Evolutionary conservation across 2,329 filamentous ascomycete genomes (phyloP).

Genomic region (Alternaria triticimaculans): DNA sequence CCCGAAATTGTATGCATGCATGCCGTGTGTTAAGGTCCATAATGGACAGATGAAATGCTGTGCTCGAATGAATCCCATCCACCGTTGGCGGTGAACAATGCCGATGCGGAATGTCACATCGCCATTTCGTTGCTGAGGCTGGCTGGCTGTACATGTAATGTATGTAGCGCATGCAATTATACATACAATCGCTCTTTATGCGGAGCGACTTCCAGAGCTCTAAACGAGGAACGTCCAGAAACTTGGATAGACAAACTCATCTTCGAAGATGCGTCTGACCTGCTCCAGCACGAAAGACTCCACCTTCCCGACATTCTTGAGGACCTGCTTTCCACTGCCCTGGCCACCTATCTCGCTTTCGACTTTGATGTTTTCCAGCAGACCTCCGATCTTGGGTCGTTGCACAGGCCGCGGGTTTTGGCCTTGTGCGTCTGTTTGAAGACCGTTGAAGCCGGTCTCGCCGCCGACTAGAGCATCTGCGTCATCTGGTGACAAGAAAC

Average conservation of each 20-base stretch:
- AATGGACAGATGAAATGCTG: conserved; percentile 21
- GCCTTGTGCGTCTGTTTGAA: conserved; percentile 32
- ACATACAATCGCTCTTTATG: not conserved
- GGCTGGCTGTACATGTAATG: not conserved
- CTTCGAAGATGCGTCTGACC: conserved; percentile 95
- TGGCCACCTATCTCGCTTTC: conserved; percentile 97
- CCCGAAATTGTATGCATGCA: conserved; percentile 37
- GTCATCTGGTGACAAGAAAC: conserved; percentile 92
- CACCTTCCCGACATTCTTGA: conserved; percentile 99
- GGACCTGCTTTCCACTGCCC: conserved; percentile 87
- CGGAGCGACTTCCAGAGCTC: not conserved
- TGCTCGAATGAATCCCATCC: conserved; percentile 5
- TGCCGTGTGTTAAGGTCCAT: conserved; percentile 32
- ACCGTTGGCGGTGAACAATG: conserved; percentile 3
- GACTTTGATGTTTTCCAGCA: conserved; percentile 91
- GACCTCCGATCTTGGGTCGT: conserved; percentile 67
- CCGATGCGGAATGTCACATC: conserved; percentile 6
- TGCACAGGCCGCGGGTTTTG: conserved; percentile 35
- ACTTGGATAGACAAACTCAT: conserved; percentile 97
- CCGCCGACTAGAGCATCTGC: conserved; percentile 70
- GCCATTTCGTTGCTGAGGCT: not conserved
- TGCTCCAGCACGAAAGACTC: conserved; percentile 97
- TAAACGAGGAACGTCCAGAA: conserved; percentile 97
- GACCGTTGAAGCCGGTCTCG: conserved; percentile 47
- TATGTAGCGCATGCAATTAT: not conserved